Percentiles rank a stretch among this genome's conserved stretches.
These are phyloP conservation scores for Ceratocystis cubensis DNA, from an alignment of 2,329 filamentous ascomycete species.

Conservation along the genomic window DNA sequence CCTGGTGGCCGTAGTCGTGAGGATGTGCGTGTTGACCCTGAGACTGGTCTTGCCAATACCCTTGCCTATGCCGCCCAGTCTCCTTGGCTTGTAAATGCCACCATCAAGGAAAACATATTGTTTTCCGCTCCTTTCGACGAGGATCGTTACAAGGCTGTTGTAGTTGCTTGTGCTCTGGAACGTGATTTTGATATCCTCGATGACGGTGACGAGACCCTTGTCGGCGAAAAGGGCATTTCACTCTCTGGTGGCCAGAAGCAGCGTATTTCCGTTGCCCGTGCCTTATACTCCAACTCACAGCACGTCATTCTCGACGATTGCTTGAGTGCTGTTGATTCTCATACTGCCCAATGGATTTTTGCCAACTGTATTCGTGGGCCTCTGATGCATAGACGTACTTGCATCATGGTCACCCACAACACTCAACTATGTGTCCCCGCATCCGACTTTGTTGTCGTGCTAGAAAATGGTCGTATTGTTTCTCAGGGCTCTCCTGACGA, in stretches of 20 bases:
- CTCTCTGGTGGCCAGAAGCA: conserved; percentile 96
- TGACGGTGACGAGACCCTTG: conserved; percentile 80
- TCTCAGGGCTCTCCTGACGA: conserved; percentile 65
- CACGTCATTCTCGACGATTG: conserved; percentile 91
- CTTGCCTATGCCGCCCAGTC: conserved; percentile 95
- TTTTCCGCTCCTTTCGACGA: conserved; percentile 75
- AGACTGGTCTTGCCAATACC: conserved; percentile 78
- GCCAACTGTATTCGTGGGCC: conserved; percentile 81
- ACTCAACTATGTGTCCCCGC: conserved; percentile 72
- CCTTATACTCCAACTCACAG: conserved; percentile 87
- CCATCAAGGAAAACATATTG: conserved; percentile 89
- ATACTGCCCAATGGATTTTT: conserved; percentile 97
- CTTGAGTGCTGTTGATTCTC: conserved; percentile 89
- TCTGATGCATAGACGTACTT: conserved; percentile 78
- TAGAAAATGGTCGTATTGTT: conserved; percentile 74
- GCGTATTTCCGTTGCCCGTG: conserved; percentile 88
- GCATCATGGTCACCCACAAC: conserved; percentile 93
- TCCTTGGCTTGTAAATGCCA: conserved; percentile 92
- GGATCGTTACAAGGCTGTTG: conserved; percentile 72
- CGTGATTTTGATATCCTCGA: conserved; percentile 87
- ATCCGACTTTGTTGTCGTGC: conserved; percentile 66
- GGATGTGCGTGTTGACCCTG: conserved; percentile 66
- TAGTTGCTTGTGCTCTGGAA: conserved; percentile 81
- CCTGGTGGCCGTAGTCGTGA: conserved; percentile 78
- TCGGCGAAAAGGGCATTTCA: conserved; percentile 94